These are phyloP conservation scores for Funneliformis geosporum DNA, from an alignment of 192 early-diverging fungal genomes.

Conservation along the genomic window DNA sequence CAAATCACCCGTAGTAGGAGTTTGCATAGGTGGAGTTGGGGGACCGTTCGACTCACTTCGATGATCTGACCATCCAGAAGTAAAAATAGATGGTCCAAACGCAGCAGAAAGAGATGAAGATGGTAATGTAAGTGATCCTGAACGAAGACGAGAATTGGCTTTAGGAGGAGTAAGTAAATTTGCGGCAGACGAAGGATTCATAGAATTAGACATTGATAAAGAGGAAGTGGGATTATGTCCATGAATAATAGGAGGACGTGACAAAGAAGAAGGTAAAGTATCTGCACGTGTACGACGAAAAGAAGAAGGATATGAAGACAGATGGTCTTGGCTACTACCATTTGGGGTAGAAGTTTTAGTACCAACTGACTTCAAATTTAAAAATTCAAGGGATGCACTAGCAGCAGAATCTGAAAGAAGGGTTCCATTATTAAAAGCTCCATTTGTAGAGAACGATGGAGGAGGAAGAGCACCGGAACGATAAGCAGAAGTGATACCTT, in stretches of 20 bases:
- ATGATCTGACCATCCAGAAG: conserved; percentile 54
- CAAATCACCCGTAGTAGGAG: conserved; percentile 49
- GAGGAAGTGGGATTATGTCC: conserved; percentile 32
- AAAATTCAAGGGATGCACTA: conserved; percentile 12
- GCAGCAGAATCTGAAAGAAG: conserved; percentile 29
- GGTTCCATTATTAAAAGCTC: conserved; percentile 21
- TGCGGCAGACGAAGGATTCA: conserved; percentile 32
- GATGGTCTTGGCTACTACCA: conserved; percentile 15
- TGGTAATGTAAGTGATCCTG: conserved; percentile 56
- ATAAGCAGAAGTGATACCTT: conserved; percentile 35
- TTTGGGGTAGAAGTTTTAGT: conserved; percentile 13
- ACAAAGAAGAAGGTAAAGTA: conserved; percentile 46
- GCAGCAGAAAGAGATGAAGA: conserved; percentile 52
- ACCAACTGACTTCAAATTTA: conserved; percentile 22
- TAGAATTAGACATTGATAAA: conserved; percentile 31
- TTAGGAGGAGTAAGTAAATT: conserved; percentile 43
- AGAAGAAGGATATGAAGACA: conserved; percentile 33
- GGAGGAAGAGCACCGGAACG: conserved; percentile 26
- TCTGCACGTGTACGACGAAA: conserved; percentile 51
- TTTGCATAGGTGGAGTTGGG: conserved; percentile 48
- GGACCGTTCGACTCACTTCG: conserved; percentile 35
- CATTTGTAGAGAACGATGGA: conserved; percentile 27
- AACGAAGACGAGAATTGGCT: conserved; percentile 50
- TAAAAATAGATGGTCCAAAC: conserved; percentile 63
- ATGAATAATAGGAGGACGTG: conserved; percentile 5